These are phyloP conservation scores for Acacia pycnantha DNA, from an alignment of 331 rosid species.

Conservation along the genomic window DNA sequence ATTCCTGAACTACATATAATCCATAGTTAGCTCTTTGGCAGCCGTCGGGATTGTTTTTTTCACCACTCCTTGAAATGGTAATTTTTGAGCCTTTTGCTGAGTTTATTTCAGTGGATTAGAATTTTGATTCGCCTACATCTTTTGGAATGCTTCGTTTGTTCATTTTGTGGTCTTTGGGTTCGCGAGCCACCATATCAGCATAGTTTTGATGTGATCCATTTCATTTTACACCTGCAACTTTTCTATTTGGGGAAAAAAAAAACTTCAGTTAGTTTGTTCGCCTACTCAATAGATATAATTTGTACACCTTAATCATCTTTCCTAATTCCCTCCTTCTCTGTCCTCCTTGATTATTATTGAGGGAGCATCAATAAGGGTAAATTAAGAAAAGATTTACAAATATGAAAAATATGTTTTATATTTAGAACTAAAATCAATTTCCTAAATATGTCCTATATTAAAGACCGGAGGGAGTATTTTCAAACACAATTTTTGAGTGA, in stretches of 20 bases:
- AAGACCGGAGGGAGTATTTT: too few relatives aligned
- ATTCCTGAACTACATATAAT: slow-evolving; percentile 34
- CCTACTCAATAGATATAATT: slow-evolving; percentile 31
- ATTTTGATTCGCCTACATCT: neutral
- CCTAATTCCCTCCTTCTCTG: too few relatives aligned
- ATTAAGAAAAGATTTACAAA: too few relatives aligned
- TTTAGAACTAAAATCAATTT: too few relatives aligned
- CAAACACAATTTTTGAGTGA: too few relatives aligned
- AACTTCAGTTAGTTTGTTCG: slow-evolving; percentile 16
- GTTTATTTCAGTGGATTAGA: neutral
- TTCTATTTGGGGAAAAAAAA: neutral
- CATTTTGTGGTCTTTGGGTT: neutral
- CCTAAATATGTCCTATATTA: too few relatives aligned
- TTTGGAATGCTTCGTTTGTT: neutral
- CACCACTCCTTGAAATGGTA: neutral
- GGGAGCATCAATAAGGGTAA: too few relatives aligned
- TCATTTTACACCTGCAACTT: neutral
- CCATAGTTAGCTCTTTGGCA: neutral
- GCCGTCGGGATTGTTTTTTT: neutral
- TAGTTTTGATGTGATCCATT: neutral
- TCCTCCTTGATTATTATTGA: too few relatives aligned
- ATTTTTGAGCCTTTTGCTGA: neutral
- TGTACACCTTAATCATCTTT: neutral
- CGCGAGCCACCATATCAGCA: slow-evolving; percentile 11
- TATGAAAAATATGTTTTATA: too few relatives aligned